Percentiles rank a stretch among this genome's conserved stretches.
These are phyloP conservation scores for Blastocystis sp. DNA, from an alignment of 352 stramenopile species.

Conservation along the genomic window DNA sequence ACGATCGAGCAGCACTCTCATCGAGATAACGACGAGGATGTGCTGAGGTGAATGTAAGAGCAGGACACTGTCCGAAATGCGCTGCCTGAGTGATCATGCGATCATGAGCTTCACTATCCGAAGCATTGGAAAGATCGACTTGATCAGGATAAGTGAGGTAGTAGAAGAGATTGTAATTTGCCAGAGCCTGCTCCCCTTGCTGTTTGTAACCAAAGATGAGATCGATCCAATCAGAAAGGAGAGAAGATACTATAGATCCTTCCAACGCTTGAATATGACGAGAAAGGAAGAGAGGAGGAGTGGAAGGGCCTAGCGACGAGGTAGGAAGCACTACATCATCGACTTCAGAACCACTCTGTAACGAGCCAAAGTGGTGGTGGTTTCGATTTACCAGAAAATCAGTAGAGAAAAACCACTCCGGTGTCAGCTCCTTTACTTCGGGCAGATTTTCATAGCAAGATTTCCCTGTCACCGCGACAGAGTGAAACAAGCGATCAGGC, in stretches of 20 bases:
- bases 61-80: constrained; percentile 87
- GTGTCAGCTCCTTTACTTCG: constrained; percentile 96
- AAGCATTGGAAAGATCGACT: constrained; percentile 73
- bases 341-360: constrained; percentile 68
- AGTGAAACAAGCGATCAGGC: constrained; percentile 90
- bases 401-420: constrained; percentile 87
- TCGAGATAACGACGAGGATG: neutral
- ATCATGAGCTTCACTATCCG: neutral
- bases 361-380: constrained; percentile 84
- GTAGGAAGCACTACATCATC: neutral
- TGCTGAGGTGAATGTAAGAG: neutral
- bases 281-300: constrained; percentile 87
- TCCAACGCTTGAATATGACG: constrained; percentile 90
- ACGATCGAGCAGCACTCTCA: neutral
- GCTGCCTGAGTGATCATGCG: constrained; percentile 77
- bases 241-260: constrained; percentile 87
- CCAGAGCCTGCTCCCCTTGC: constrained; percentile 81
- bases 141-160: constrained; percentile 91
- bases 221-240: constrained; percentile 95
- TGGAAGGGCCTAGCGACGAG: constrained; percentile 65
- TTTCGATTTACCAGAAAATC: constrained; percentile 92
- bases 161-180: constrained; percentile 93
- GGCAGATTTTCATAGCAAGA: constrained; percentile 85
- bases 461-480: constrained; percentile 83
- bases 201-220: constrained; percentile 98